phyloP scores from a whole-genome alignment of 78 protist species.

The Reticulomyxa filosa region DNA sequence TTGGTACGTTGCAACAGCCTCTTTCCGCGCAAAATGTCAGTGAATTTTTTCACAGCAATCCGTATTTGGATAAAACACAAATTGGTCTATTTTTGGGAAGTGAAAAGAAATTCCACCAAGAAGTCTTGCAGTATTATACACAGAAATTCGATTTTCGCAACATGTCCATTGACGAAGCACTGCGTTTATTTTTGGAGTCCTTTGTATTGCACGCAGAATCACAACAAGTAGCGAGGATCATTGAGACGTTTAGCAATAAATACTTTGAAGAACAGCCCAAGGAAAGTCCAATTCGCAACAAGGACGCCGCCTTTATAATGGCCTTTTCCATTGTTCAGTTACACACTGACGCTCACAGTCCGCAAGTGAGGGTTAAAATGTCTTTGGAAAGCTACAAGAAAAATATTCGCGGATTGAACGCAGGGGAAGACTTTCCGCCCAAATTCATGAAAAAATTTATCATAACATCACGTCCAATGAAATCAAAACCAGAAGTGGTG shows the following conservation, averaged over 20 bases:
- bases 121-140: no score
- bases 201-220: slow-evolving; percentile 54
- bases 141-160: no score
- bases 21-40: no score
- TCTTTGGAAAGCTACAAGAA: not conserved
- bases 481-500: no score
- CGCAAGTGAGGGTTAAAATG: not conserved
- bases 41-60: no score
- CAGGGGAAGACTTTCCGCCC: not conserved
- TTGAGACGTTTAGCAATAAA: slow-evolving; percentile 31
- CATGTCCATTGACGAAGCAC: slow-evolving; percentile 20
- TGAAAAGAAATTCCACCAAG: no score
- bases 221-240: slow-evolving; percentile 47
- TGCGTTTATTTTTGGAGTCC: slow-evolving; percentile 12
- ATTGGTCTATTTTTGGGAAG: no score
- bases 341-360: not conserved
- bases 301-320: no score
- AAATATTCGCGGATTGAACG: not conserved
- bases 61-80: no score
- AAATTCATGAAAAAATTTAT: not conserved
- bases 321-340: not conserved
- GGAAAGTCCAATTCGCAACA: no score
- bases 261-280: no score
- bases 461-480: not conserved
- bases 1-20: no score